phyloP scores from a whole-genome alignment of 345 rosid species.

The Eucalyptus tenuipes region DNA sequence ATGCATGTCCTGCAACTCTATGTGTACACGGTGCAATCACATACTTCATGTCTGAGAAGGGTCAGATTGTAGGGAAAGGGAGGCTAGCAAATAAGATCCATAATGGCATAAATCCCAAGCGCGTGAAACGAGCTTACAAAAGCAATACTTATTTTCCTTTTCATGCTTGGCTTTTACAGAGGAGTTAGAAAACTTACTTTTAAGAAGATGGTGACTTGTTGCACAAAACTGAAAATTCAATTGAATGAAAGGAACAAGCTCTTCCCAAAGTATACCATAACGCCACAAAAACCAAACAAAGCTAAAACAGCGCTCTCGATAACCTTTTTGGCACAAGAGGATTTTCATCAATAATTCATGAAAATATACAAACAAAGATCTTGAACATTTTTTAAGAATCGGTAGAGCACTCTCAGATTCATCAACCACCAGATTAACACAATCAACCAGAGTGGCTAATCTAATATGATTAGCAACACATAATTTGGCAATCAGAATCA shows the following conservation, averaged over 20 bases:
- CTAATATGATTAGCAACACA: too few relatives aligned
- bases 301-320: neutral
- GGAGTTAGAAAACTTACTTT: neutral
- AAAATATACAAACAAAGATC: too few relatives aligned
- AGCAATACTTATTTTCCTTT: neutral
- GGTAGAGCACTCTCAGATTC: too few relatives aligned
- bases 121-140: neutral
- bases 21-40: neutral
- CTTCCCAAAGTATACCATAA: neutral
- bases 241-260: neutral
- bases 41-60: neutral
- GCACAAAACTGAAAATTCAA: neutral
- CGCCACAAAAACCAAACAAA: neutral
- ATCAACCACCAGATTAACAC: too few relatives aligned
- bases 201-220: neutral
- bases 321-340: neutral
- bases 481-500: too few relatives aligned
- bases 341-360: neutral
- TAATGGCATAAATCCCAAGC: rapidly evolving
- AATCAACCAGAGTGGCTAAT: too few relatives aligned
- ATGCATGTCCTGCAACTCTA: neutral
- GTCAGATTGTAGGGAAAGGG: neutral
- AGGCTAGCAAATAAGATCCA: neutral
- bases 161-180: neutral
- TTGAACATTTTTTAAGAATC: too few relatives aligned